Evolutionary conservation across 2,329 filamentous ascomycete species (phyloP).

Genomic region (Phaeoacremonium minimum): DNA sequence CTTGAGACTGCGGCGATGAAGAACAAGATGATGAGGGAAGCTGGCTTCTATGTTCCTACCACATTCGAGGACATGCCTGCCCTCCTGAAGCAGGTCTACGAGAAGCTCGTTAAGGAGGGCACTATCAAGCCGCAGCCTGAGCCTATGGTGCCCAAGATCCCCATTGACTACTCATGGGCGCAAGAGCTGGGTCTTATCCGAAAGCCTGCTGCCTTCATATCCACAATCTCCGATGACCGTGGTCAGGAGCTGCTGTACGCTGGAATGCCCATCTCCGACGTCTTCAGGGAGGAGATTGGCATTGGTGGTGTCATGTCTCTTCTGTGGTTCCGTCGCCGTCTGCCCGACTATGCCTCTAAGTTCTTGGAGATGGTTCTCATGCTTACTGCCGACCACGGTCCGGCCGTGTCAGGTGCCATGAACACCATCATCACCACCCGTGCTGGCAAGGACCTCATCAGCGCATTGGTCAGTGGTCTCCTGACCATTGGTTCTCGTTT

Average conservation of each 20-base stretch:
- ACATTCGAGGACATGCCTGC: slow-evolving; percentile 94
- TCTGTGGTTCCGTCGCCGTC: slow-evolving; percentile 97
- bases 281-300: slow-evolving; percentile 97
- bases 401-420: slow-evolving; percentile 98
- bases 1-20: slow-evolving; percentile 95
- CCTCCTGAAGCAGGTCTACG: slow-evolving; percentile 75
- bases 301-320: slow-evolving; percentile 99
- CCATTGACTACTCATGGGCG: slow-evolving; percentile 99
- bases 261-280: slow-evolving; percentile 99
- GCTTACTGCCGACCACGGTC: slow-evolving; percentile 98
- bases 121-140: slow-evolving; percentile 82
- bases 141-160: slow-evolving; percentile 96
- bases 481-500: slow-evolving; percentile 97
- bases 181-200: slow-evolving; percentile 99
- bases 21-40: slow-evolving; percentile 96
- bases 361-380: slow-evolving; percentile 99
- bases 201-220: slow-evolving; percentile 99
- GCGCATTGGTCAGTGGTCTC: slow-evolving; percentile 90
- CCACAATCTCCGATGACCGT: slow-evolving; percentile 99
- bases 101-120: slow-evolving; percentile 80
- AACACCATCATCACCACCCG: slow-evolving; percentile 99
- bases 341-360: slow-evolving; percentile 93
- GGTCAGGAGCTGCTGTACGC: slow-evolving; percentile 98
- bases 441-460: slow-evolving; percentile 98
- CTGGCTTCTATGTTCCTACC: slow-evolving; percentile 88